Percentiles rank a stretch among this genome's conserved stretches.
These are phyloP conservation scores for Globisporangium orthogonon DNA, from an alignment of 352 stramenopile genomes.

Conservation along the genomic window DNA sequence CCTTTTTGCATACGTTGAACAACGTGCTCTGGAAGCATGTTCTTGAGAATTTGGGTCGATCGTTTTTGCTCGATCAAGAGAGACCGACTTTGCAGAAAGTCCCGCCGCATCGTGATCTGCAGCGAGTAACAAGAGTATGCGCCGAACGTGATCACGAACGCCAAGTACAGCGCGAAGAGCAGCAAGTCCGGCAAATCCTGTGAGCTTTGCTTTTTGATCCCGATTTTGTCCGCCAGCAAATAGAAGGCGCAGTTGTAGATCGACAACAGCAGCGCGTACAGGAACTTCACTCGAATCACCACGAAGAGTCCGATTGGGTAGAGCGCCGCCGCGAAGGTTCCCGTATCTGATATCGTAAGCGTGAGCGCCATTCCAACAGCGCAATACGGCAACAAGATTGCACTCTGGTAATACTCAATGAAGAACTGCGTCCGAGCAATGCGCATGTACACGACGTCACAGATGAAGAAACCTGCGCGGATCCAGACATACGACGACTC, in stretches of 20 bases:
- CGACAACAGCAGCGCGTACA: constrained; percentile 67
- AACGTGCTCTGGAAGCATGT: constrained; percentile 81
- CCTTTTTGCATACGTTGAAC: constrained; percentile 82
- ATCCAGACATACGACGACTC: constrained; percentile 64
- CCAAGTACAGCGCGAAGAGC: constrained; percentile 67
- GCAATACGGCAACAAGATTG: constrained; percentile 66
- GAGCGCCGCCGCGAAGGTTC: constrained; percentile 74
- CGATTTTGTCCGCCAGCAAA: constrained; percentile 49
- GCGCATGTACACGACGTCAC: constrained; percentile 65
- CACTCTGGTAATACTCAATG: constrained; percentile 64
- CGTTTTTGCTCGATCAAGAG: constrained; percentile 71
- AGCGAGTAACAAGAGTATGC: constrained; percentile 77
- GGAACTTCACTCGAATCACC: constrained; percentile 80
- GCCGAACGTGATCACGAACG: constrained; percentile 69
- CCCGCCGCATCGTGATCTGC: constrained; percentile 74
- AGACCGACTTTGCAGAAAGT: constrained; percentile 79
- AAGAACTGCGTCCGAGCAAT: constrained; percentile 64
- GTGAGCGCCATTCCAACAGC: constrained; percentile 72
- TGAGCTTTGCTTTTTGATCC: constrained; percentile 24
- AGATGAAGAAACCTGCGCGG: constrained; percentile 59
- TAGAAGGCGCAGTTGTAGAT: constrained; percentile 83
- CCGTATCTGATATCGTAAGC: constrained; percentile 76
- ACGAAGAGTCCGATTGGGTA: constrained; percentile 79
- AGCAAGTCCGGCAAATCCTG: constrained; percentile 39
- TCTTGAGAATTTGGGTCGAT: constrained; percentile 81